Percentiles rank a stretch among this genome's conserved stretches.
Conservation (phyloP, 2,329 filamentous ascomycete species). For the Penicillium brevicompactum region DNA sequence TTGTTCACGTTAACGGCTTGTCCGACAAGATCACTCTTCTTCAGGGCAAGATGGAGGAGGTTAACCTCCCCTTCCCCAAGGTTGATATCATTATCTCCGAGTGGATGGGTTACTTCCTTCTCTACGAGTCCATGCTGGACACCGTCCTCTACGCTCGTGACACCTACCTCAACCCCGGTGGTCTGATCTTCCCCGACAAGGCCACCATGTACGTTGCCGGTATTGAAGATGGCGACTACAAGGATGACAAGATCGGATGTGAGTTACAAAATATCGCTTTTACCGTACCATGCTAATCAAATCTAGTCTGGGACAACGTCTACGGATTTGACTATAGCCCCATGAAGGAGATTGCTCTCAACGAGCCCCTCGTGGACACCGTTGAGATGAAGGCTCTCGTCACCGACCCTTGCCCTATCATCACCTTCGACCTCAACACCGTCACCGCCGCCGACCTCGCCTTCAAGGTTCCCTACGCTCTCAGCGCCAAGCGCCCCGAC, state of each 20-base stretch:
- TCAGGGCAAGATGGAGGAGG: constrained; percentile 99
- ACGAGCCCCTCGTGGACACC: constrained; percentile 94
- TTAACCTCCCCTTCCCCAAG: constrained; percentile 86
- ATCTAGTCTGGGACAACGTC: constrained; percentile 95
- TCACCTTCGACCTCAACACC: constrained; percentile 91
- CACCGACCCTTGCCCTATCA: constrained; percentile 81
- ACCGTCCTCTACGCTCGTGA: constrained; percentile 96
- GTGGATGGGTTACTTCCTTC: constrained; percentile 99
- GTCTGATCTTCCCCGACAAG: constrained; percentile 98
- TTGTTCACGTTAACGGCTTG: constrained; percentile 89
- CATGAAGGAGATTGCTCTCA: constrained; percentile 88
- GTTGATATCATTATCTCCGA: constrained; percentile 99
- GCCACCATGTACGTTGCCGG: constrained; percentile 95
- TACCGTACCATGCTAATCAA: constrained; percentile 25
- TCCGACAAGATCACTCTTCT: constrained; percentile 94
- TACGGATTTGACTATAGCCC: constrained; percentile 97
- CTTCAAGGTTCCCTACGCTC: constrained; percentile 76
- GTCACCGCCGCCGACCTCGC: constrained; percentile 81
- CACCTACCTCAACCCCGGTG: constrained; percentile 81
- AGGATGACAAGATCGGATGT: constrained; percentile 99
- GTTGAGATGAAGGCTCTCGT: constrained; percentile 97
- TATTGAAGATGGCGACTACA: constrained; percentile 99
- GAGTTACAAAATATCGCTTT: constrained; percentile 45
- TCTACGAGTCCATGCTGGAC: constrained; percentile 99
- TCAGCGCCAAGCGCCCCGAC: constrained; percentile 80